These are phyloP conservation scores for Narthecium ossifragum DNA, from an alignment of 106 monocot genomes.

Conservation along the genomic window DNA sequence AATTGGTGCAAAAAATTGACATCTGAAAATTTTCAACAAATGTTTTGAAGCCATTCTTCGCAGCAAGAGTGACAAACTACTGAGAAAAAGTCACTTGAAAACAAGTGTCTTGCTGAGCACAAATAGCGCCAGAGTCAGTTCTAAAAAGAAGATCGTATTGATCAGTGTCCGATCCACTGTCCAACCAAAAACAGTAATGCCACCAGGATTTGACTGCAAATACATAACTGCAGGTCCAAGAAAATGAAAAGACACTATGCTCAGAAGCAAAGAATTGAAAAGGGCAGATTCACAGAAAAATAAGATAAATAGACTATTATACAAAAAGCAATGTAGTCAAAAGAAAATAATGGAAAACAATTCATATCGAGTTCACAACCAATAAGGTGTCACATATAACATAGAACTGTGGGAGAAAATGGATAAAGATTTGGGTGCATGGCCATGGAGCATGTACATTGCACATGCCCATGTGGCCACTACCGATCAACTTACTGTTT, in stretches of 20 bases:
- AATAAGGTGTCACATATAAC: not conserved
- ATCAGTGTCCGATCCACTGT: conserved; percentile 65
- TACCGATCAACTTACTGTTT: too few relatives aligned
- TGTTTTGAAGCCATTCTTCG: too few relatives aligned
- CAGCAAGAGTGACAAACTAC: too few relatives aligned
- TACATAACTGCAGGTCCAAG: conserved; percentile 51
- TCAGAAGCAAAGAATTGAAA: not conserved
- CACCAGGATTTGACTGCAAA: conserved; percentile 65
- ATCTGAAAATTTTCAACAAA: too few relatives aligned
- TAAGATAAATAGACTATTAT: not conserved
- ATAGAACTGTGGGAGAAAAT: too few relatives aligned
- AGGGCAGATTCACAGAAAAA: not conserved
- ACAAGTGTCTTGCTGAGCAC: conserved; percentile 71
- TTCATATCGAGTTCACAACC: too few relatives aligned
- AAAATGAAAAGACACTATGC: not conserved
- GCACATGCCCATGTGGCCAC: too few relatives aligned
- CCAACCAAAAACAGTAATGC: conserved; percentile 89
- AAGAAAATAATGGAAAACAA: not conserved
- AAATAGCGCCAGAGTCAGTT: conserved; percentile 66
- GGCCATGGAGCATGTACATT: too few relatives aligned
- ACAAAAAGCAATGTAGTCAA: not conserved
- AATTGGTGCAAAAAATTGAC: too few relatives aligned
- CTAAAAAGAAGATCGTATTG: conserved; percentile 71
- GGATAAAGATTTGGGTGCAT: too few relatives aligned
- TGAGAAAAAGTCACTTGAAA: too few relatives aligned